Evolutionary conservation across 1,284 basidiomycete genomes (phyloP).

Genomic region (Chondrostereum purpureum): DNA sequence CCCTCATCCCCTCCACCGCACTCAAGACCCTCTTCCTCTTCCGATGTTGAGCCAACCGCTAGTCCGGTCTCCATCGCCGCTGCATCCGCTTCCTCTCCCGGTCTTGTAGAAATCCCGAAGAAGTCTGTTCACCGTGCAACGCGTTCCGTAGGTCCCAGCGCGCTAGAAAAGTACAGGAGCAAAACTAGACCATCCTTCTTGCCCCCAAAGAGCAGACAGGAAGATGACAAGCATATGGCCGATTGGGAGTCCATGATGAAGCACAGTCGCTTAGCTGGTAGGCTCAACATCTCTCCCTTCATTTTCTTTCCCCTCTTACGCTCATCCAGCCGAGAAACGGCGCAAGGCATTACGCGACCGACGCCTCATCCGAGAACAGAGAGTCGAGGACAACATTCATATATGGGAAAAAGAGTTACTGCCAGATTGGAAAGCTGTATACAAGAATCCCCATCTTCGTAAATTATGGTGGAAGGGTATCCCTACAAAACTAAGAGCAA

Average conservation of each 20-base stretch:
- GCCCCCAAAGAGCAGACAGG: constrained; percentile 76
- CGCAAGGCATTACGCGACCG: constrained; percentile 59
- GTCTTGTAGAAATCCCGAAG: constrained; percentile 18
- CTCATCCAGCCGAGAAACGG: constrained; percentile 58
- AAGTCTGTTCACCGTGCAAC: constrained; percentile 35
- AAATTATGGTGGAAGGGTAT: constrained; percentile 91
- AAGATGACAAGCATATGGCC: constrained; percentile 80
- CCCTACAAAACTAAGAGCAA: constrained; percentile 78
- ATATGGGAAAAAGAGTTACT: constrained; percentile 78
- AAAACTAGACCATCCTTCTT: constrained; percentile 76
- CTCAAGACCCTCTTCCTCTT: no score
- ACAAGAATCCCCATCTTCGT: constrained; percentile 58
- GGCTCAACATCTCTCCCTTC: no score
- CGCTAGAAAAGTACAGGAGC: constrained; percentile 69
- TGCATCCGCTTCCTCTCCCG: constrained; percentile 16
- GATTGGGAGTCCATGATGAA: constrained; percentile 95
- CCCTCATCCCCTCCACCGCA: constrained; percentile 13
- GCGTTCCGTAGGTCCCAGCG: constrained; percentile 57
- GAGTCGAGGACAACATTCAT: constrained; percentile 61
- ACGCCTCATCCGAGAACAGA: constrained; percentile 57
- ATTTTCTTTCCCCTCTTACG: no score
- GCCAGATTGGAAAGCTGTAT: constrained; percentile 77
- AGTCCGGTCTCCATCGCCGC: constrained; percentile 19
- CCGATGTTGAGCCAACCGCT: no score
- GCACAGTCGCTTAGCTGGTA: constrained; percentile 65